Base-by-base conservation (phyloP, 1,139 yeast genomes). In the Zygosaccharomyces sapae region DNA sequence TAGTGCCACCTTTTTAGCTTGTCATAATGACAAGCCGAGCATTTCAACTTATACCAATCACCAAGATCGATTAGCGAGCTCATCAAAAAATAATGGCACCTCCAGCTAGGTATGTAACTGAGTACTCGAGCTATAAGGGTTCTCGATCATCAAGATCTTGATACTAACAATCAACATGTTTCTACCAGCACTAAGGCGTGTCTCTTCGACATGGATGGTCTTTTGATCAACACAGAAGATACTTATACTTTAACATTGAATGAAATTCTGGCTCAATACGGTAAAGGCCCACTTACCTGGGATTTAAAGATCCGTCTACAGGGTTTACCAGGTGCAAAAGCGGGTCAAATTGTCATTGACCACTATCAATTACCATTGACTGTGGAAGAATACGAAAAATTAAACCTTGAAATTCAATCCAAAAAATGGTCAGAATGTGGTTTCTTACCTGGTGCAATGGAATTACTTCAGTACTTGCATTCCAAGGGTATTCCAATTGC, bases 151-250 rank as follows among this genome's bases (percentile, higher is more conserved):
- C n/a, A 19, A 10, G 8, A 2, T 18, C 10, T 25, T 22, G 4
- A 22, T 9, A 38, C 41, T 42, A 38, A 47, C 50, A n/a, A n/a
- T n/a, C n/a, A n/a, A n/a, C n/a, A n/a, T n/a, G n/a, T n/a, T n/a
- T n/a, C n/a, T n/a, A n/a, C n/a, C n/a, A n/a, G n/a, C n/a, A n/a
- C 77, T 59, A 84, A 78, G 65, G 97, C 97, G 51, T 89, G 97
- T 74, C 83, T 90, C 48, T 90, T 90, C 67, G 92, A 92, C 72
- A 89, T 92, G 97, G 97, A 92, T 65, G 98, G 98, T 1, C 78
- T 95, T 25, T 72, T 92, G 53, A 77, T 92, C 62, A 87, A 90
- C 69, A 86, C 97, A 2, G 98, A 92, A 67, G 95, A 86, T 54
- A 74, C 89, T 49, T 92, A 92, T 66, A 90, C 98, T 0, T 80